Conservation (phyloP, 495 filamentous ascomycete genomes). For the Xylaria telfairii region DNA sequence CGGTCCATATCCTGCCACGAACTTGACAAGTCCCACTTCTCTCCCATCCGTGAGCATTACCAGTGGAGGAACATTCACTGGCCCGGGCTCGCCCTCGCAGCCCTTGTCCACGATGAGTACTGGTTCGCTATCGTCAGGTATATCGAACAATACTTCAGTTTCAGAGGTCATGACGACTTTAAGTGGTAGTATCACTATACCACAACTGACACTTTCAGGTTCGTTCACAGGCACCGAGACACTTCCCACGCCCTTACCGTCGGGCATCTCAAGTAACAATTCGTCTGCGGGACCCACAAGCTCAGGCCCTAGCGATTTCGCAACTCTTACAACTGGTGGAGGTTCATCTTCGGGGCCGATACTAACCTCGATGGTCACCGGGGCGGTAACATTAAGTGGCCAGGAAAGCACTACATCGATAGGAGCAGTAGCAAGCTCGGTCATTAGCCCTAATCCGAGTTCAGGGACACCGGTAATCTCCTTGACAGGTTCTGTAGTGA, state of each 20-base stretch:
- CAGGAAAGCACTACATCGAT: not conserved
- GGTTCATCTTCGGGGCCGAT: not conserved
- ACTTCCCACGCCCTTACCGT: not conserved
- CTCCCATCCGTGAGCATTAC: not conserved
- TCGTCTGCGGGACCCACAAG: not conserved
- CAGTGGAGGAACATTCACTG: not conserved
- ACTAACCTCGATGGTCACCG: slow-evolving; percentile 13
- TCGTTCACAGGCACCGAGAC: not conserved
- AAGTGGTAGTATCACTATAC: slow-evolving; percentile 2
- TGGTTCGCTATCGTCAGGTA: not conserved
- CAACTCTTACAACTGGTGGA: not conserved
- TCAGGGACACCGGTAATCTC: slow-evolving; percentile 4
- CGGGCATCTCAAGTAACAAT: not conserved
- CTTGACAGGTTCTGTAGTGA: not conserved
- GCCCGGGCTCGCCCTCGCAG: not conserved
- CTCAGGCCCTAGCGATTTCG: not conserved
- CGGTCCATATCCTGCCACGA: not conserved
- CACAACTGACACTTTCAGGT: not conserved
- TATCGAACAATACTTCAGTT: slow-evolving; percentile 3
- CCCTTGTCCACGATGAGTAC: not conserved
- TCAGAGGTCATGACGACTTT: not conserved
- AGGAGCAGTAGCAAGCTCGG: not conserved
- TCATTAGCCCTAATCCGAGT: not conserved
- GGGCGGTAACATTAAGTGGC: not conserved
- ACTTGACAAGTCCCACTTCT: slow-evolving; percentile 1